Evolutionary conservation across 768 basidiomycete species (phyloP).

Genomic region (Tulasnella sp.): DNA sequence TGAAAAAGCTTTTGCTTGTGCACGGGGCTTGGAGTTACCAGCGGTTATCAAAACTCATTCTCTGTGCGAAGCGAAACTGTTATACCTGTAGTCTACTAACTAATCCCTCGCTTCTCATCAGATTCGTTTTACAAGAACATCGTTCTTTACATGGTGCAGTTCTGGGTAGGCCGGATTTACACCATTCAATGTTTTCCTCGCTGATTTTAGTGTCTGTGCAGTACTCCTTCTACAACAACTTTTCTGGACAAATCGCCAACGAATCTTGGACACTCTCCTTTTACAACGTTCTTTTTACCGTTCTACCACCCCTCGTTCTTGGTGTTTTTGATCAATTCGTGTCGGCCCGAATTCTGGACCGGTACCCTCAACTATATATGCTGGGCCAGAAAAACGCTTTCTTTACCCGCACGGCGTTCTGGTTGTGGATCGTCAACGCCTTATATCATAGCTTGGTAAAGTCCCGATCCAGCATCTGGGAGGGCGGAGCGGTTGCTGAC

Average conservation of each 20-base stretch:
- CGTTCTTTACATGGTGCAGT: slow-evolving; percentile 96
- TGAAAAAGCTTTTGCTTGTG: slow-evolving; percentile 93
- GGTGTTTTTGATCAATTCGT: slow-evolving; percentile 99
- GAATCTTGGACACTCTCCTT: slow-evolving; percentile 98
- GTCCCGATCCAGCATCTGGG: slow-evolving; percentile 25
- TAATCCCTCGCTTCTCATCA: slow-evolving; percentile 42
- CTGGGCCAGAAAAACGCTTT: slow-evolving; percentile 94
- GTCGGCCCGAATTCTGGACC: slow-evolving; percentile 91
- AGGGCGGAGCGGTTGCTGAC: slow-evolving; percentile 6
- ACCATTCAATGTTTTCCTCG: not conserved
- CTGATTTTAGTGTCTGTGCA: slow-evolving; percentile 43
- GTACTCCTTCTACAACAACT: slow-evolving; percentile 99
- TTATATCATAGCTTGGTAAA: slow-evolving; percentile 86
- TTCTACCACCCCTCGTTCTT: slow-evolving; percentile 95
- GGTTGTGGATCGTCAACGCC: slow-evolving; percentile 89
- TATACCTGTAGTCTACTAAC: not conserved
- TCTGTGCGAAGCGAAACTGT: slow-evolving; percentile 66
- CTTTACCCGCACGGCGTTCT: slow-evolving; percentile 88
- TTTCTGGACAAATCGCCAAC: slow-evolving; percentile 97
- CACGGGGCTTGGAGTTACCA: slow-evolving; percentile 99
- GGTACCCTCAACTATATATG: slow-evolving; percentile 94
- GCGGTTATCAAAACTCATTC: slow-evolving; percentile 88
- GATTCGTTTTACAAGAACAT: slow-evolving; percentile 99
- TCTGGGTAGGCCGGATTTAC: slow-evolving; percentile 69
- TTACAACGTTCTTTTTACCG: slow-evolving; percentile 95